Conservation (phyloP, 768 basidiomycete genomes). For the Gloeophyllum trabeum region DNA sequence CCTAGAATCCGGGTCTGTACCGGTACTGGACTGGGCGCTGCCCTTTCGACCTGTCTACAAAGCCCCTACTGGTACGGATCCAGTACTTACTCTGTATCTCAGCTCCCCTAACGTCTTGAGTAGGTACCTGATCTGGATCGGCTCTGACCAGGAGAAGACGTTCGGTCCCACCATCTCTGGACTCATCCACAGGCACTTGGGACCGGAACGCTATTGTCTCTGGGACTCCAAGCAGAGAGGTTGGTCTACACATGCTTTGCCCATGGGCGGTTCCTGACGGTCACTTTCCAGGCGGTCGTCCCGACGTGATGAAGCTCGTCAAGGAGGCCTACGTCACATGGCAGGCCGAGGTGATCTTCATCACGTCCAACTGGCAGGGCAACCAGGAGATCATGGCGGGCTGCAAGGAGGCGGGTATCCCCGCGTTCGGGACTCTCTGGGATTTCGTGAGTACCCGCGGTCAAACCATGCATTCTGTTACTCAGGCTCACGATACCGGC, state of each 20-base stretch:
- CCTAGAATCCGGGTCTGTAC: constrained; percentile 70
- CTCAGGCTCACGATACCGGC: too few species aligned
- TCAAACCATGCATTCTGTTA: too few species aligned
- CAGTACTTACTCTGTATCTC: constrained; percentile 2
- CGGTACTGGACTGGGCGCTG: constrained; percentile 73
- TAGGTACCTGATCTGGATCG: constrained; percentile 73
- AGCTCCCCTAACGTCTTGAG: constrained; percentile 2
- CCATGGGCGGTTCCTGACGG: not conserved
- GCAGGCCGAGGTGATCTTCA: constrained; percentile 75
- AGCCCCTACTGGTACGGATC: constrained; percentile 51
- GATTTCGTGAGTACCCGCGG: constrained; percentile 15
- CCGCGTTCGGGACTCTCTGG: constrained; percentile 27
- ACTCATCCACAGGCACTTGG: constrained; percentile 60
- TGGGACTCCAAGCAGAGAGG: constrained; percentile 71
- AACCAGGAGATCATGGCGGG: constrained; percentile 75
- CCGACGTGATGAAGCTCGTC: constrained; percentile 67
- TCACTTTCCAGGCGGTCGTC: constrained; percentile 71
- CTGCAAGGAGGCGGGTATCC: constrained; percentile 59
- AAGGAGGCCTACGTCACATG: constrained; percentile 58
- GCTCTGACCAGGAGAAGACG: constrained; percentile 75
- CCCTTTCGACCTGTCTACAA: constrained; percentile 70
- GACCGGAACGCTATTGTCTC: constrained; percentile 59
- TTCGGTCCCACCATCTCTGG: constrained; percentile 73
- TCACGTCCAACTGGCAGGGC: constrained; percentile 75
- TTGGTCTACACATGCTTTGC: not conserved